Base-by-base conservation (phyloP, 345 rosid species). In the Cardamine chenopodiifolia region DNA sequence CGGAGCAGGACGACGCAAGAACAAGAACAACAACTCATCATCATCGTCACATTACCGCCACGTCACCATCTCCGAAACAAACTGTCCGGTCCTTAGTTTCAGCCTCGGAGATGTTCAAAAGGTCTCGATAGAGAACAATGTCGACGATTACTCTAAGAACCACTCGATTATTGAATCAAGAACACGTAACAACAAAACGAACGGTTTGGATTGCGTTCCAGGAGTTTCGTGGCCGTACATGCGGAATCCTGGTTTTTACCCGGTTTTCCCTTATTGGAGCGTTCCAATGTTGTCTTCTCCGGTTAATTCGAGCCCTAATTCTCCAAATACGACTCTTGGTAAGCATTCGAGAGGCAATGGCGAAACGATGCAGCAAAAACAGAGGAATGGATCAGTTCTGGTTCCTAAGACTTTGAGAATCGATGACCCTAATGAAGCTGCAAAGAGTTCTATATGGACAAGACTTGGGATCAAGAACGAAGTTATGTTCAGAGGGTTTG, bases 1-100 rank as follows among this genome's bases (percentile, higher is more conserved):
- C 29, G 98, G 97, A 65, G 97, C 98, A 10, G 98, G 98, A 7
- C 85, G 98, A 13, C 83, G 98, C 82, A 93, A 89, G 84, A 93
- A 86, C 83, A 93, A 90, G 84, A 88, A 82, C 62, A 89, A 81
- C 69, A 20, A 23, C 55, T 59, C 73, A 29, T 60, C 75, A 3
- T 77, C 87, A 20, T 75, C 88, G 7, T 69, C 83, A 1, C 89
- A 84, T 10, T 83, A 82, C 70, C 85, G 64, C 31, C 90, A 87
- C 68, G 81, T 90, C 66, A 73, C 86, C 62, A 90, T 90, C 66
- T 85, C 93, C 0, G 94, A 80, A 85, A 79, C 55, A 82, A 85
- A n/a, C 70, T 81, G 74, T 42, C 74, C 74, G 20, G 84, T 87
- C 53, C 84, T 89, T 31, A 86, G 86, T 79, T 93, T 93, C 79